Percentiles rank a stretch among this genome's conserved stretches.
Conservation (phyloP, 805 yeast genomes). For the Starmerella asiatica region DNA sequence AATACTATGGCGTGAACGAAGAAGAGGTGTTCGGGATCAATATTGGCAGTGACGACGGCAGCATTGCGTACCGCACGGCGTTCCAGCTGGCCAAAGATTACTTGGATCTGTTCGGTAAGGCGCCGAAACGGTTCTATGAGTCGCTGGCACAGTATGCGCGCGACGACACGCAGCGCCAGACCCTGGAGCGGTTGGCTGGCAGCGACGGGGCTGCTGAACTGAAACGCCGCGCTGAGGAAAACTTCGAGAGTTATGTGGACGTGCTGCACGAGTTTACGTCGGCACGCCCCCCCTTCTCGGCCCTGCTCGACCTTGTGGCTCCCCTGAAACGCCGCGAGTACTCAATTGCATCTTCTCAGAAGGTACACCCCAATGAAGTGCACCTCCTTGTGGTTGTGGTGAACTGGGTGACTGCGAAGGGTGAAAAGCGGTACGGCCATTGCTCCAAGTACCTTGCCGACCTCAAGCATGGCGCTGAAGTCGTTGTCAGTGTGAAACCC, state of each 20-base stretch:
- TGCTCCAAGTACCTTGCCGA: slow-evolving; percentile 84
- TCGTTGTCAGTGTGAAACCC: slow-evolving; percentile 89
- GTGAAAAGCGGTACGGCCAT: slow-evolving; percentile 82
- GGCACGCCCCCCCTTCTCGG: slow-evolving; percentile 62
- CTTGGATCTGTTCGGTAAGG: slow-evolving; percentile 83
- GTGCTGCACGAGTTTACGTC: slow-evolving; percentile 64
- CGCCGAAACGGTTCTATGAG: slow-evolving; percentile 90
- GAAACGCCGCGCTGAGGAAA: slow-evolving; percentile 74
- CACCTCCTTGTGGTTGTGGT: slow-evolving; percentile 89
- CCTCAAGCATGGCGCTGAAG: slow-evolving; percentile 62
- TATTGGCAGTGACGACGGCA: slow-evolving; percentile 38
- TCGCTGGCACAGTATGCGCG: slow-evolving; percentile 58
- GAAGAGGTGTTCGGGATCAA: slow-evolving; percentile 58
- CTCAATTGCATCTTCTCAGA: slow-evolving; percentile 94
- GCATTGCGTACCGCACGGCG: slow-evolving; percentile 59
- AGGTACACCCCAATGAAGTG: slow-evolving; percentile 77
- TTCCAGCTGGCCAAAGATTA: slow-evolving; percentile 70
- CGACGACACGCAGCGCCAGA: slow-evolving; percentile 51
- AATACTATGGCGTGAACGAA: slow-evolving; percentile 57
- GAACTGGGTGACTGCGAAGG: slow-evolving; percentile 76
- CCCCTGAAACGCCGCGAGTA: slow-evolving; percentile 94
- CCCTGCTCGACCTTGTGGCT: slow-evolving; percentile 58
- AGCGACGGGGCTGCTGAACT: slow-evolving; percentile 75
- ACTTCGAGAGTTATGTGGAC: slow-evolving; percentile 68
- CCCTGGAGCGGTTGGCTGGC: slow-evolving; percentile 50